These are phyloP conservation scores for Mycena albidolilacea DNA, from an alignment of 768 basidiomycete genomes.

Conservation along the genomic window DNA sequence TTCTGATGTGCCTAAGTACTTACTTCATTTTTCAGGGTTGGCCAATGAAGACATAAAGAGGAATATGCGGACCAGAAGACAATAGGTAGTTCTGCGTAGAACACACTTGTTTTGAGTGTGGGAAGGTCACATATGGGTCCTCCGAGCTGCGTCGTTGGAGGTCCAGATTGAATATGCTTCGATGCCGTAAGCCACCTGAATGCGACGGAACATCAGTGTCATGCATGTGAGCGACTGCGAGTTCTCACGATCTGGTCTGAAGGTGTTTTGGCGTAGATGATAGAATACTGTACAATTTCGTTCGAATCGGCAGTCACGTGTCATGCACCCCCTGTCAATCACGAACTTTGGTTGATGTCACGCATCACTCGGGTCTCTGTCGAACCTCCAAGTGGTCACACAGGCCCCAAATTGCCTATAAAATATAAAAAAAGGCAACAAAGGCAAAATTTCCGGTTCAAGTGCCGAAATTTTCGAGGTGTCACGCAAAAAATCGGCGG, in stretches of 20 bases:
- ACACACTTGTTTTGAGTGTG: background rate
- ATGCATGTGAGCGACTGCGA: background rate
- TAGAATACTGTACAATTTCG: no score
- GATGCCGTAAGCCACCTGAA: slow-evolving; percentile 1
- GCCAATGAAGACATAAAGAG: slow-evolving; percentile 19
- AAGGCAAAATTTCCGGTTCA: no score
- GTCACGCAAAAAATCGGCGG: no score
- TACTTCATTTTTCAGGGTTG: slow-evolving; percentile 28
- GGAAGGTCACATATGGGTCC: slow-evolving; percentile 27
- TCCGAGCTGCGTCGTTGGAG: slow-evolving; percentile 2
- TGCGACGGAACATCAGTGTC: background rate
- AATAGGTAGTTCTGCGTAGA: background rate
- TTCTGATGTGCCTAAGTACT: slow-evolving; percentile 28
- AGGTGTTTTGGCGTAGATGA: no score
- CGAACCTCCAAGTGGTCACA: no score
- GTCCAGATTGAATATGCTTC: background rate
- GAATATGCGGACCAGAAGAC: background rate
- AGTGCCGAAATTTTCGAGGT: no score
- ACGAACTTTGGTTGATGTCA: no score
- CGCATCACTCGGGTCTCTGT: no score
- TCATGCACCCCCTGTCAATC: no score
- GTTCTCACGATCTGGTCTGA: slow-evolving; percentile 13
- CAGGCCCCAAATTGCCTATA: no score
- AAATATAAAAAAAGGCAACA: no score
- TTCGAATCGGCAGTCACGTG: no score